Percentiles rank a stretch among this genome's conserved stretches.
Conservation (phyloP, 163 green algal genomes). For the Scenedesmus sp. region DNA sequence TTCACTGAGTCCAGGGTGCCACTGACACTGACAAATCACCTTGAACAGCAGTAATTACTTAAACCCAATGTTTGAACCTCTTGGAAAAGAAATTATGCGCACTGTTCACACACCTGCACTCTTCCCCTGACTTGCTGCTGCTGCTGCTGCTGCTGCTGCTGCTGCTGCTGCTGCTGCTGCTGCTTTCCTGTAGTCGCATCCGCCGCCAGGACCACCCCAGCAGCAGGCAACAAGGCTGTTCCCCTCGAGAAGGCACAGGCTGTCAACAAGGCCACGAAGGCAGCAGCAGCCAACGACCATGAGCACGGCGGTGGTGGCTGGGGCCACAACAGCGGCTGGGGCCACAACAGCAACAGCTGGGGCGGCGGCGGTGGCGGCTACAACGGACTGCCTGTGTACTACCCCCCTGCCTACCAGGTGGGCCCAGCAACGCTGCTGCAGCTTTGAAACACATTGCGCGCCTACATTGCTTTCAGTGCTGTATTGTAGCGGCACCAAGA, state of each 20-base stretch:
- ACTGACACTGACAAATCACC: too few species aligned
- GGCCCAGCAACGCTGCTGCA: neutral
- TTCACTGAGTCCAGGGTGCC: too few species aligned
- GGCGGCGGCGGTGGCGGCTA: neutral
- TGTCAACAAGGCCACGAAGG: neutral
- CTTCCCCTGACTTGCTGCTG: neutral
- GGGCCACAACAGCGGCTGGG: neutral
- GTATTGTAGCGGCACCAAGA: neutral
- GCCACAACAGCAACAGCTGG: neutral
- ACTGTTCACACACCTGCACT: too few species aligned
- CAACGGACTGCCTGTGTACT: neutral
- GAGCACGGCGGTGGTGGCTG: neutral
- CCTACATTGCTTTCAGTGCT: too few species aligned
- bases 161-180: constrained; percentile 1
- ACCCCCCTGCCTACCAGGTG: neutral
- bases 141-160: constrained; percentile 4
- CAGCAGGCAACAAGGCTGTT: neutral
- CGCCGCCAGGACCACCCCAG: neutral
- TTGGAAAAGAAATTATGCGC: too few species aligned
- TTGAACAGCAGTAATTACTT: too few species aligned
- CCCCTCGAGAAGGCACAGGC: neutral
- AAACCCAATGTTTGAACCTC: too few species aligned
- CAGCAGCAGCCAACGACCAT: neutral
- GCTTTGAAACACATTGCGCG: neutral
- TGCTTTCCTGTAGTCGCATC: neutral